Evolutionary conservation across 2,329 filamentous ascomycete species (phyloP).

Genomic region (Raffaelea ambrosiae): DNA sequence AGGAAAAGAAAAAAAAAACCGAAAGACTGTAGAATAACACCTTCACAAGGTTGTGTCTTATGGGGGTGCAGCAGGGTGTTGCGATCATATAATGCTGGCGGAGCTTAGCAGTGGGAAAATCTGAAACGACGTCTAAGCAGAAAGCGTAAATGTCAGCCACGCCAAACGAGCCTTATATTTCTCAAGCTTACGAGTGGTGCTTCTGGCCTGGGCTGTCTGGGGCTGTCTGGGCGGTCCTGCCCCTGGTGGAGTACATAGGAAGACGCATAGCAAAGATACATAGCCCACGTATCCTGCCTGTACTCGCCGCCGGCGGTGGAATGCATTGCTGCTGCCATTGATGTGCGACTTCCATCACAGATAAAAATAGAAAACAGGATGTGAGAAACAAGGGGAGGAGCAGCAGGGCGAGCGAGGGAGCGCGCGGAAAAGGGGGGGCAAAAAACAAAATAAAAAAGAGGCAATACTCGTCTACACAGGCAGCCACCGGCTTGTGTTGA

Average conservation of each 20-base stretch:
- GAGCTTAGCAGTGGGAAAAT: slow-evolving; percentile 9
- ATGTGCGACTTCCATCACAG: slow-evolving; percentile 2
- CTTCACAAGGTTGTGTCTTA: neutral
- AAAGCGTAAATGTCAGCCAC: slow-evolving; percentile 10
- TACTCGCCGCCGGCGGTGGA: neutral
- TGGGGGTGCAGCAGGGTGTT: slow-evolving; percentile 6
- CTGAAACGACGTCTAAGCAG: slow-evolving; percentile 14
- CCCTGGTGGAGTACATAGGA: no score
- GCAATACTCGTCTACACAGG: no score
- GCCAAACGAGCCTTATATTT: slow-evolving; percentile 10
- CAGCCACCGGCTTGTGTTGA: no score
- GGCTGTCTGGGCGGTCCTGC: no score
- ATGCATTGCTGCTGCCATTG: slow-evolving; percentile 1
- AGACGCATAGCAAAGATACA: no score
- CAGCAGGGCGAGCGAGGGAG: neutral
- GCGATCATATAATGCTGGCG: slow-evolving; percentile 11
- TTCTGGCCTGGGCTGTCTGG: neutral
- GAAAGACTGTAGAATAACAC: neutral
- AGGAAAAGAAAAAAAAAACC: slow-evolving; percentile 1
- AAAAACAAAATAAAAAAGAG: neutral
- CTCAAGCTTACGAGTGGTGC: neutral
- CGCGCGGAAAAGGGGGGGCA: neutral
- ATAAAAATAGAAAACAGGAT: slow-evolving; percentile 12
- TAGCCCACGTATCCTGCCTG: neutral
- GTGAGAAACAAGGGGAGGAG: neutral